phyloP scores from a whole-genome alignment of 1,284 basidiomycete species.

The Ceratobasidium sp. region DNA sequence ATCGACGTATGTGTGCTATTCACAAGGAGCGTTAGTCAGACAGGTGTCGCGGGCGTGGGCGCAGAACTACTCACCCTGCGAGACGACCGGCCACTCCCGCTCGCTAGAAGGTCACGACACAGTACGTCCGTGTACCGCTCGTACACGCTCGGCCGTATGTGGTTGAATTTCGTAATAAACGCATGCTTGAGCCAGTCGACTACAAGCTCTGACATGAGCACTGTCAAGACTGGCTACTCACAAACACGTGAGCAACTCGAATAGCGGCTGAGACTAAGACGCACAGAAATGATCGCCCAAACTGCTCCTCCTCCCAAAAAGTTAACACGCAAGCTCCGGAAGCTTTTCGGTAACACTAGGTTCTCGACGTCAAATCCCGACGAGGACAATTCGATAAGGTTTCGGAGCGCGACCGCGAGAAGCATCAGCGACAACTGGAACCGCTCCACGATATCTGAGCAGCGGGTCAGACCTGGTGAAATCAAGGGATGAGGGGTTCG shows the following conservation, averaged over 20 bases:
- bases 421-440: conserved; percentile 96
- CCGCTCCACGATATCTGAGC: conserved; percentile 93
- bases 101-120: conserved; percentile 86
- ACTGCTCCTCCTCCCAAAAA: conserved; percentile 53
- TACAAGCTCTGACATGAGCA: conserved; percentile 90
- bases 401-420: conserved; percentile 89
- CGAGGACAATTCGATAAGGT: conserved; percentile 93
- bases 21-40: conserved; percentile 20
- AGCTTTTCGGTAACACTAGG: conserved; percentile 82
- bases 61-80: conserved; percentile 66
- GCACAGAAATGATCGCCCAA: conserved; percentile 90
- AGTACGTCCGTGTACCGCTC: conserved; percentile 96
- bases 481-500: conserved; percentile 9
- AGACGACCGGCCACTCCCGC: conserved; percentile 76
- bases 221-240: conserved; percentile 89
- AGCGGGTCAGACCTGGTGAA: background rate
- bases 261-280: conserved; percentile 52
- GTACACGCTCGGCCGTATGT: conserved; percentile 94
- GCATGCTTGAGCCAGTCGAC: conserved; percentile 99
- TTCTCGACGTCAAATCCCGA: conserved; percentile 81
- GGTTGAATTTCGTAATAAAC: conserved; percentile 98
- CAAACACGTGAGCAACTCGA: background rate
- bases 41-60: background rate
- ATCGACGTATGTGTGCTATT: conserved; percentile 89
- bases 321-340: conserved; percentile 78